These are phyloP conservation scores for Dinochytrium kinnereticum DNA, from an alignment of 371 early-diverging fungal species.

Conservation along the genomic window DNA sequence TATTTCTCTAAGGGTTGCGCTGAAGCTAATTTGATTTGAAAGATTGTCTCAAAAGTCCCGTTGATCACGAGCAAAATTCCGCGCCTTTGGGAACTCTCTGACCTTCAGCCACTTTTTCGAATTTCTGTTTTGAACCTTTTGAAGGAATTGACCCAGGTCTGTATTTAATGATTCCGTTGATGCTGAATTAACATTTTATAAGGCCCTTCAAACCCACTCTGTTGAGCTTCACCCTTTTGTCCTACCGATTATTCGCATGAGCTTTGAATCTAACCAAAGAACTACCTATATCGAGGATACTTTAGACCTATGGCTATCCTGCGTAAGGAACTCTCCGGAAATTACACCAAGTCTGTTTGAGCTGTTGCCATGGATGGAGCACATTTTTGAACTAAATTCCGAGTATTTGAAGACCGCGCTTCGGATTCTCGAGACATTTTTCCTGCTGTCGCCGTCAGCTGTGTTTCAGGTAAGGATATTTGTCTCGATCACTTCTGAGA, in stretches of 20 bases:
- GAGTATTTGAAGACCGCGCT: conserved; percentile 76
- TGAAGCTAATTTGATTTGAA: neutral
- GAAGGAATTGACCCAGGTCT: conserved; percentile 73
- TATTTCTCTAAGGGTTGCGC: conserved; percentile 12
- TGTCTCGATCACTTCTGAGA: conserved; percentile 3
- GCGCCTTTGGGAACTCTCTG: conserved; percentile 77
- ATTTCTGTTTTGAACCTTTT: conserved; percentile 78
- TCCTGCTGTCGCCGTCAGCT: conserved; percentile 66
- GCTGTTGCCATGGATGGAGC: conserved; percentile 67
- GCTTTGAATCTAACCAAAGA: neutral
- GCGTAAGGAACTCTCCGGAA: conserved; percentile 68
- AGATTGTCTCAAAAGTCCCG: conserved; percentile 76
- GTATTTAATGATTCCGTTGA: conserved; percentile 10
- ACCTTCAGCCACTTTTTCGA: conserved; percentile 78
- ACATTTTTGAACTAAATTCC: conserved; percentile 74
- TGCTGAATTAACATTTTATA: conserved; percentile 11
- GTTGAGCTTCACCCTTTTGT: conserved; percentile 72
- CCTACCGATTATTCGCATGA: conserved; percentile 65
- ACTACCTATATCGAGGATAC: conserved; percentile 74
- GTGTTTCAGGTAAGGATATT: conserved; percentile 52
- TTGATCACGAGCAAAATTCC: conserved; percentile 77
- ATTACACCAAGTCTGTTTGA: conserved; percentile 61
- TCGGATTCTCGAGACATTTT: conserved; percentile 79
- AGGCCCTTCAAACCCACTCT: conserved; percentile 75
- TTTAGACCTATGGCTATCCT: conserved; percentile 83